Evolutionary conservation across 2,329 filamentous ascomycete genomes (phyloP).

Genomic region (Chrysosporium keratinophilum): DNA sequence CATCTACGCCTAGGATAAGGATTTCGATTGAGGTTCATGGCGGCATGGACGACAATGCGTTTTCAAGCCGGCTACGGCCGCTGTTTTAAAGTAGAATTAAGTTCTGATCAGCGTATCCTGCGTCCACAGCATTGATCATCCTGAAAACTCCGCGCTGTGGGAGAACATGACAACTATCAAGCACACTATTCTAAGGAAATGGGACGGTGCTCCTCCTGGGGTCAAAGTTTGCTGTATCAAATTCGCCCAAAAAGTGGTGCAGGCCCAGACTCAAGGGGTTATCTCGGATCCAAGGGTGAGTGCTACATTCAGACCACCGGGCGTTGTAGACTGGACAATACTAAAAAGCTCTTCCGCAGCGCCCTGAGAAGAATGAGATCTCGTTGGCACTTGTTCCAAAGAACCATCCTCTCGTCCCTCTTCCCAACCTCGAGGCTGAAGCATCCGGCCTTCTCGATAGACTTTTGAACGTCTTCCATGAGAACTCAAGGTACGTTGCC

Average conservation of each 20-base stretch:
- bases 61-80: not conserved
- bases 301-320: conserved; percentile 16
- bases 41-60: not conserved
- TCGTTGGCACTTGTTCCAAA: conserved; percentile 76
- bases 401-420: conserved; percentile 69
- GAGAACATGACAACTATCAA: conserved; percentile 83
- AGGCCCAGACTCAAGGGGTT: conserved; percentile 78
- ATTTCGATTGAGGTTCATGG: not conserved
- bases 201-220: conserved; percentile 67
- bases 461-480: conserved; percentile 73
- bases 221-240: conserved; percentile 93
- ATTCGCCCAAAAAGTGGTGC: conserved; percentile 85
- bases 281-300: conserved; percentile 73
- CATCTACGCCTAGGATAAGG: not conserved
- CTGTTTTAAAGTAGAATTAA: conserved; percentile 7
- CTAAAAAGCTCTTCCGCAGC: conserved; percentile 40
- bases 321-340: not conserved
- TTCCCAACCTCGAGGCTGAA: conserved; percentile 79
- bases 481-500: conserved; percentile 59
- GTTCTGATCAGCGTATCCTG: conserved; percentile 9
- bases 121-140: conserved; percentile 64
- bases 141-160: conserved; percentile 73
- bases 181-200: conserved; percentile 72
- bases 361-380: conserved; percentile 66
- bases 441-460: conserved; percentile 82